phyloP scores from a whole-genome alignment of 495 filamentous ascomycete genomes.

The Podospora comata region DNA sequence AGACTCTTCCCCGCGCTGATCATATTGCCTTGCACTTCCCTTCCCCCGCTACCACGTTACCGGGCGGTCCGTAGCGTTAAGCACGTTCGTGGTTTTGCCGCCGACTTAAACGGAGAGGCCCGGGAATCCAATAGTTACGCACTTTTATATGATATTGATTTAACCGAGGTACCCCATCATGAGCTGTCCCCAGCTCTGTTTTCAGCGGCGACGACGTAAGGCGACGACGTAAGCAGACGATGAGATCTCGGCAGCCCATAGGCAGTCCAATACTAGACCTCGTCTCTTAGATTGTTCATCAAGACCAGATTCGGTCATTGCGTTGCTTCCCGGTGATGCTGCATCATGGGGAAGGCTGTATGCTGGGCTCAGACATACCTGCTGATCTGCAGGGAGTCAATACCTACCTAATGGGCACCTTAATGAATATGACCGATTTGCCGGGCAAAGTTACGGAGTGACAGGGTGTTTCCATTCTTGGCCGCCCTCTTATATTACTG shows the following conservation, averaged over 20 bases:
- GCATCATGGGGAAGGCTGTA: neutral
- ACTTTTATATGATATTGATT: neutral
- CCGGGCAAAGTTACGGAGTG: neutral
- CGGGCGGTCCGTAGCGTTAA: neutral
- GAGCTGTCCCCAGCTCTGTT: neutral
- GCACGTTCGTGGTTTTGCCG: constrained; percentile 2
- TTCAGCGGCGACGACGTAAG: neutral
- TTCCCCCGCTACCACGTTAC: constrained; percentile 19
- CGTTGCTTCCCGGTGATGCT: neutral
- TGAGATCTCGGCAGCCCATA: neutral
- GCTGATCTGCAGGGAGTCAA: neutral
- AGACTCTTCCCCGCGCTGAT: constrained; percentile 7
- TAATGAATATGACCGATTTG: neutral
- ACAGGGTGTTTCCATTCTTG: neutral
- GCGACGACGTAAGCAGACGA: neutral
- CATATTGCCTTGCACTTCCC: constrained; percentile 15
- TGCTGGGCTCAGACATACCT: neutral
- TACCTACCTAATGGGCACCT: neutral
- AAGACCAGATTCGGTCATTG: neutral
- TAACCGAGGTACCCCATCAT: neutral
- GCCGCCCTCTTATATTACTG: neutral
- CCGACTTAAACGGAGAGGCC: neutral
- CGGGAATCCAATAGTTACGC: constrained; percentile 8
- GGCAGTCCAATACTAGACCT: neutral
- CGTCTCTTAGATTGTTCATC: neutral